Evolutionary conservation across 768 basidiomycete genomes (phyloP).

Genomic region (Hericium coralloides): DNA sequence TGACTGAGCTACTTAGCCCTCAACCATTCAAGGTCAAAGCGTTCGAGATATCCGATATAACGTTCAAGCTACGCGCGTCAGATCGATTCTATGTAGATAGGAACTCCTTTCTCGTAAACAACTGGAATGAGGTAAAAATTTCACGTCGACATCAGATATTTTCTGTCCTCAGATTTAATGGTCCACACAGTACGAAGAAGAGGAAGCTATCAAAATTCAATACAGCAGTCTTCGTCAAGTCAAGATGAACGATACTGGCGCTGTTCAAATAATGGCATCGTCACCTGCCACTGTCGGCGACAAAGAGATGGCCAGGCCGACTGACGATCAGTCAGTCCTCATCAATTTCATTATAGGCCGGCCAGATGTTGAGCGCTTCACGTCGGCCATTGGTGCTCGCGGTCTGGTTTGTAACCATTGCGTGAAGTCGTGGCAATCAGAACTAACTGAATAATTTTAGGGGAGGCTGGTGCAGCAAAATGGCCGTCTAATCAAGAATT

Average conservation of each 20-base stretch:
- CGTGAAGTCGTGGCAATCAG: neutral
- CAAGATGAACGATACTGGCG: neutral
- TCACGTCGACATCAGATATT: neutral
- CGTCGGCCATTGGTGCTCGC: neutral
- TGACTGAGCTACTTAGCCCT: neutral
- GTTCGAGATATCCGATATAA: neutral
- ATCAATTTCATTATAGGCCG: neutral
- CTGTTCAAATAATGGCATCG: neutral
- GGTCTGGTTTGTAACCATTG: neutral
- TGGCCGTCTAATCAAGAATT: neutral
- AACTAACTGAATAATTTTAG: neutral
- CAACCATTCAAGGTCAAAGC: constrained; percentile 10
- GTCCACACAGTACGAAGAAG: constrained; percentile 5
- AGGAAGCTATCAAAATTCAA: constrained; percentile 5
- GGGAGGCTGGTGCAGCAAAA: neutral
- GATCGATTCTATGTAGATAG: constrained; percentile 11
- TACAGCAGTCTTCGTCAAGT: neutral
- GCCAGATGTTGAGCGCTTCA: neutral
- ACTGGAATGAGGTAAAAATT: constrained; percentile 7
- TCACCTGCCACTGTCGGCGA: neutral
- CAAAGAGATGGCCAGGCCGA: neutral
- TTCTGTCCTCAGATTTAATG: neutral
- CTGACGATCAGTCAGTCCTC: neutral
- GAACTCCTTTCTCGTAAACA: constrained; percentile 10
- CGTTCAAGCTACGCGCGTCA: neutral